Base-by-base conservation (phyloP, 2,329 filamentous ascomycete genomes). In the Fusarium avenaceum region DNA sequence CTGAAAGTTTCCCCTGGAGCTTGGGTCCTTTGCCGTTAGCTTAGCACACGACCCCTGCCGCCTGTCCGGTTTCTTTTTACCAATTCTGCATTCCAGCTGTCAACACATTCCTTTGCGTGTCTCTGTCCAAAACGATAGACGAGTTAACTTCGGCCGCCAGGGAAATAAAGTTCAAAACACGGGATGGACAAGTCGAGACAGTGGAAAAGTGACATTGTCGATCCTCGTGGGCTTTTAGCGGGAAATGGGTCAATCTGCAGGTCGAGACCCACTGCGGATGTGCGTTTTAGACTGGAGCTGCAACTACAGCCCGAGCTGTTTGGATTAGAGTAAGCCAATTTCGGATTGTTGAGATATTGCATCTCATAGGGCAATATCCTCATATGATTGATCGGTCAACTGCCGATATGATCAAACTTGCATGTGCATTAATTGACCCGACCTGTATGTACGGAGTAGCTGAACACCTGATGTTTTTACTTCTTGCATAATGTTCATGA, bases 1-100 rank as follows among this genome's bases (percentile, higher is more conserved):
- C 60, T 68, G 65, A 49, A 63, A 48, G 57, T 19, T 54, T 39
- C 38, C 63, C 64, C 64, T 67, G 62, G 62, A 54, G 57, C 44
- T 67, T 62, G 40, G 30, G 39, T 61, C 54, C 32, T 35, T 51
- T 54, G 40, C 51, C 47, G 48, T 54, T 61, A 53, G 63, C 47
- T 38, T 33, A 28, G 7, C 46, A 38, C 7, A 33, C 40, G 35
- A 43, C 15, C 59, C 59, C 30, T 54, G 35, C 20, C 3, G 7
- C n/a, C 19, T 15, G 19, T 46, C 15, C 26, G 54, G 7, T 44
- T 44, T 15, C 22, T 26, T 44, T 26, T 35, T 20, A 14, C 6
- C 6, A 9, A 30, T 30, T 22, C n/a, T 20, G 2, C 55, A 61
- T 61, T 61, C 61, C 61, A 60, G 14, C 13, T 6, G 9, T 15